A percentile compares a stretch with the other conserved stretches of the same genome.
phyloP scores from a whole-genome alignment of 805 yeast genomes.

The Wickerhamomyces kurtzmanii region DNA sequence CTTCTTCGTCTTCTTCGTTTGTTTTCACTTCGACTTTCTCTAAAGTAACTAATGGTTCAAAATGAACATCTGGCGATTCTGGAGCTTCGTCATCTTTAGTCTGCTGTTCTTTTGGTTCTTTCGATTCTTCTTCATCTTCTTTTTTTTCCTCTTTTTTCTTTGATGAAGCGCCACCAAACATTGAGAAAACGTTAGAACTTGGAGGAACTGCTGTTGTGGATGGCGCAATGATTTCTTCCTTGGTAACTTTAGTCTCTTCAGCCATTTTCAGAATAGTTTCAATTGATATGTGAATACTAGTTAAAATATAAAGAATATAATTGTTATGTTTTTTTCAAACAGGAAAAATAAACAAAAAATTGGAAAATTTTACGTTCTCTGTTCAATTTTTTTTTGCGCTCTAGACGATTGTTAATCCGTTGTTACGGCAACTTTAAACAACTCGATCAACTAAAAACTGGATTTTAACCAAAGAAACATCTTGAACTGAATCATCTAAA shows the following conservation, averaged over 20 bases:
- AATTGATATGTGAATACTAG: too few species aligned
- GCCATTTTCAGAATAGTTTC: too few species aligned
- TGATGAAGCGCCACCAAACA: slow-evolving; percentile 89
- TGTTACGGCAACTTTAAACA: neutral
- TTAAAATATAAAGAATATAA: slow-evolving; percentile 12
- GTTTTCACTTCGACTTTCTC: slow-evolving; percentile 96
- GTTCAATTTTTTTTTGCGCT: neutral
- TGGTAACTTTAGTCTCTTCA: slow-evolving; percentile 11
- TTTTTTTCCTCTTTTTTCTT: slow-evolving; percentile 35
- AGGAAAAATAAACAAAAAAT: neutral
- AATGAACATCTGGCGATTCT: slow-evolving; percentile 57
- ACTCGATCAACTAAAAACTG: neutral
- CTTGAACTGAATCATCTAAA: too few species aligned
- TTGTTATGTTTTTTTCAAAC: neutral
- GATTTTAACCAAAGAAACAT: too few species aligned
- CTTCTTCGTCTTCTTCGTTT: slow-evolving; percentile 86
- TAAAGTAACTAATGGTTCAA: slow-evolving; percentile 91
- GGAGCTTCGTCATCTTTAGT: slow-evolving; percentile 26
- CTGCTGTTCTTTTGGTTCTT: slow-evolving; percentile 23
- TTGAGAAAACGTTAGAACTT: slow-evolving; percentile 76
- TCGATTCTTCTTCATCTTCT: slow-evolving; percentile 16
- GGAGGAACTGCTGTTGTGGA: slow-evolving; percentile 48
- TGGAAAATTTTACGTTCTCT: neutral
- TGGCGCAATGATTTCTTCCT: slow-evolving; percentile 15
- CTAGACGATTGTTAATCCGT: neutral